Evolutionary conservation across 2,329 filamentous ascomycete genomes (phyloP), one percentile per base, ranked within the genome.

Genomic region (Teratosphaeria pseudoeucalypti): DNA sequence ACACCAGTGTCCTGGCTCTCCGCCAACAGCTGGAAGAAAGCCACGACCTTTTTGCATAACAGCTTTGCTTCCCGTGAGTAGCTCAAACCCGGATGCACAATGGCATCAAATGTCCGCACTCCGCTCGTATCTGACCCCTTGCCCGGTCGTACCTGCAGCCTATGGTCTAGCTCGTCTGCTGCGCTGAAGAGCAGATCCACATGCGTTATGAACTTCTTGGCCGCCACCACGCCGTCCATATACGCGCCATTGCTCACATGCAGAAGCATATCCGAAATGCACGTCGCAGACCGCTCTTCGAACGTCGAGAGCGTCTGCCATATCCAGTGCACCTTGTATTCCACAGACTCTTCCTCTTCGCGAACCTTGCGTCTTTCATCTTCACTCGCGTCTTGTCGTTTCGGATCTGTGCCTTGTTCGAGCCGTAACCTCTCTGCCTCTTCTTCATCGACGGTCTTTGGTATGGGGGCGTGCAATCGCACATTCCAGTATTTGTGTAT

Each of bases 401-500:
- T 65, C 57, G 19, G 19, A 19, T 52, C 54, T 32, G 65, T 54
- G 34, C 71, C 66, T 49, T 70, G 66, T 52, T 76, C 73, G 6
- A 72, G 65, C 49, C 62, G 59, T 56, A 65, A 39, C 26, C 61
- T 53, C 57, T 69, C 66, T 26, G 62, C 52, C 49, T 65, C 65
- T 19, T 67, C 61, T 29, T 68, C 65, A 52, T 72, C 67, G 49
- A 75, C 71, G 10, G 74, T 74, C 14, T 74, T 74, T 5, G 75
- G 73, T 9, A 68, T 64, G n/a, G 67, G 59, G 2, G 70, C 68
- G 62, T 78, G 76, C 43, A 99, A 79, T 57, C 94, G 86, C 61
- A 99, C 94, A 72, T 97, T 99, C 94, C 94, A 99, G 75, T 97
- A 99, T 71, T 99, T 99, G 78, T 99, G 94, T 63, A 99, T 99